Conservation (phyloP, 179 eudicot genomes). For the Beta macrorhiza region DNA sequence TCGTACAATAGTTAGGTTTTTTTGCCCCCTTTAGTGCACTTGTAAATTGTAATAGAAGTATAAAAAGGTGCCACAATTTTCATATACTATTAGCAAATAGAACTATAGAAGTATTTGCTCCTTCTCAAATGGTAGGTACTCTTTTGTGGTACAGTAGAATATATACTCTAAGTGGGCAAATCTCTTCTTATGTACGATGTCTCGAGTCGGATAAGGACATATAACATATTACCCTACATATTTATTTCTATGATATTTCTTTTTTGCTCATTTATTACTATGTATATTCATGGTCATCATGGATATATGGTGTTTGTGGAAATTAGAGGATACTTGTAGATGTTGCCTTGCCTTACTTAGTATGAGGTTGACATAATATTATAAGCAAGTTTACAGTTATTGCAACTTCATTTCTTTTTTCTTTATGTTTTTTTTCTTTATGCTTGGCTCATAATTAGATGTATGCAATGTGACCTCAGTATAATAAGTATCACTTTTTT, state of each 20-base stretch:
- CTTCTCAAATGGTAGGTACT: not conserved
- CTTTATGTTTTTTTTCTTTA: no score
- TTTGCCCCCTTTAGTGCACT: no score
- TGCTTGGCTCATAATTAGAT: not conserved
- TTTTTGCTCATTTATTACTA: slow-evolving; percentile 3
- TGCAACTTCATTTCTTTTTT: not conserved
- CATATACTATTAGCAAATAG: no score
- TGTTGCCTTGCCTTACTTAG: slow-evolving; percentile 2
- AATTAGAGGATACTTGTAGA: not conserved
- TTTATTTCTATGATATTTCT: not conserved
- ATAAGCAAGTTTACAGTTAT: not conserved
- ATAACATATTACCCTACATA: not conserved
- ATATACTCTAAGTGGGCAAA: no score
- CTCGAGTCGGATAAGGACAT: not conserved
- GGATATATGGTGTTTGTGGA: not conserved
- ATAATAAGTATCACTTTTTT: no score
- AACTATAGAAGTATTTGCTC: no score
- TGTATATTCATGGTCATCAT: not conserved
- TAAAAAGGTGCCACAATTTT: no score
- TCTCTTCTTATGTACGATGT: slow-evolving; percentile 1
- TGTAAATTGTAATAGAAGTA: no score
- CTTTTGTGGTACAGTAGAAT: not conserved
- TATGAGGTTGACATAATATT: slow-evolving; percentile 16
- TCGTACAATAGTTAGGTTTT: no score
- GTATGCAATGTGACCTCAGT: not conserved